A percentile compares a stretch with the other conserved stretches of the same genome.
phyloP scores from a whole-genome alignment of 192 early-diverging fungal species.

The Cetraspora pellucida region DNA sequence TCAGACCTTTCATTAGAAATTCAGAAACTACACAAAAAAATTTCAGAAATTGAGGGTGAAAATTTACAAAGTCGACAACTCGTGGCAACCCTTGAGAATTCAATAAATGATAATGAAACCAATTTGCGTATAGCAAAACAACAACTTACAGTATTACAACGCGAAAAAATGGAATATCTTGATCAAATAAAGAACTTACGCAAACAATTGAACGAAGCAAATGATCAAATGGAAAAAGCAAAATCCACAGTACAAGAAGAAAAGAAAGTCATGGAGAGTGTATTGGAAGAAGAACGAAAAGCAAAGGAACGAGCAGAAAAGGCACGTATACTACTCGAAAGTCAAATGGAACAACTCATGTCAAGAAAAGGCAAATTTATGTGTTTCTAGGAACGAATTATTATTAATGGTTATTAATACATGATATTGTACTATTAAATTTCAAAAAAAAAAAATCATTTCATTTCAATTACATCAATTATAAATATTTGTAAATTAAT shows the following conservation, averaged over 20 bases:
- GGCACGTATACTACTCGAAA: slow-evolving; percentile 50
- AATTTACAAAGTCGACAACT: slow-evolving; percentile 39
- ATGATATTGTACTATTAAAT: too few relatives aligned
- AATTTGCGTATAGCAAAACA: slow-evolving; percentile 40
- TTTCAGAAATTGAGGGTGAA: slow-evolving; percentile 42
- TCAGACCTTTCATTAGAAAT: slow-evolving; percentile 29
- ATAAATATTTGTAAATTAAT: too few relatives aligned
- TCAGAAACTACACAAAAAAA: slow-evolving; percentile 39
- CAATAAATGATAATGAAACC: slow-evolving; percentile 48
- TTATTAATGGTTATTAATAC: too few relatives aligned
- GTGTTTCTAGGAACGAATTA: slow-evolving; percentile 44
- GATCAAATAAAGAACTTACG: slow-evolving; percentile 44
- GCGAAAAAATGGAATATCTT: slow-evolving; percentile 39
- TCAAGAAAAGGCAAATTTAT: slow-evolving; percentile 57
- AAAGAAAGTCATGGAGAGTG: slow-evolving; percentile 39
- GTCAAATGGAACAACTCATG: slow-evolving; percentile 56
- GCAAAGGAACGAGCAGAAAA: slow-evolving; percentile 56
- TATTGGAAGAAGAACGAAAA: slow-evolving; percentile 45
- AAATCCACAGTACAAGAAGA: slow-evolving; percentile 36
- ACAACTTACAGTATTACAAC: slow-evolving; percentile 38
- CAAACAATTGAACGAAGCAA: slow-evolving; percentile 40
- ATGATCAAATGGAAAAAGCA: slow-evolving; percentile 32
- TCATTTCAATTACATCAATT: too few relatives aligned
- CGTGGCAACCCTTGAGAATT: slow-evolving; percentile 43
- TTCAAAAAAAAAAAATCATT: too few relatives aligned